Percentiles rank a stretch among this genome's conserved stretches.
Conservation (phyloP, 2,329 filamentous ascomycete species). For the Penicillium italicum region DNA sequence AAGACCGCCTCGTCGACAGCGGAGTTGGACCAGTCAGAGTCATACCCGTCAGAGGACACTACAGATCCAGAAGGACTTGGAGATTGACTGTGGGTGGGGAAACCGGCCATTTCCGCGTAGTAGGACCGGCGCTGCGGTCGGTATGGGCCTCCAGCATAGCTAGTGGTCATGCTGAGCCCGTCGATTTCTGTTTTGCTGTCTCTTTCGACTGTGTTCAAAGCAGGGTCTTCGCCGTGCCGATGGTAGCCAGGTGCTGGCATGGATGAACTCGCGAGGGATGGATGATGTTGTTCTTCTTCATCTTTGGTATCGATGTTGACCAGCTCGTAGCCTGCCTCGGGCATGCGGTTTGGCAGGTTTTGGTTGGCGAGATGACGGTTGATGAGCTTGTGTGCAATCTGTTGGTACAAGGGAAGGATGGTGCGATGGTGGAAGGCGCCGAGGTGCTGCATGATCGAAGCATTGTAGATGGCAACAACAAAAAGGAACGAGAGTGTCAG, state of each 20-base stretch:
- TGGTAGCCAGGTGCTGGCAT: background rate
- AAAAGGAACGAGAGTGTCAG: slow-evolving; percentile 19
- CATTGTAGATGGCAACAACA: slow-evolving; percentile 8
- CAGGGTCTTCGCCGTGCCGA: background rate
- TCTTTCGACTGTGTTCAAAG: background rate
- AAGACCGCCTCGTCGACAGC: background rate
- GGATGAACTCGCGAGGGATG: background rate
- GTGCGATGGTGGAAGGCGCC: background rate
- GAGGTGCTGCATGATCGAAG: background rate
- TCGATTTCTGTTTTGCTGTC: background rate
- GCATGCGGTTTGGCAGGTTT: background rate
- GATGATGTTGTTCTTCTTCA: background rate
- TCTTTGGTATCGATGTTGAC: background rate
- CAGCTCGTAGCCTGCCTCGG: background rate
- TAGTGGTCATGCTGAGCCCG: too few relatives aligned
- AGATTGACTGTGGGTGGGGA: background rate
- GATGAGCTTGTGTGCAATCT: background rate
- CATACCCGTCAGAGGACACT: background rate
- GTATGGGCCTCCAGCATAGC: background rate
- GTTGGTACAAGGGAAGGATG: background rate
- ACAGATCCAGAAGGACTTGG: background rate
- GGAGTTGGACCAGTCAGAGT: background rate
- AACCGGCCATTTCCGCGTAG: background rate
- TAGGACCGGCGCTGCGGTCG: background rate
- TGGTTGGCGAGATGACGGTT: background rate